Evolutionary conservation across 2,329 filamentous ascomycete genomes (phyloP).

Genomic region (Colletotrichum navitas): DNA sequence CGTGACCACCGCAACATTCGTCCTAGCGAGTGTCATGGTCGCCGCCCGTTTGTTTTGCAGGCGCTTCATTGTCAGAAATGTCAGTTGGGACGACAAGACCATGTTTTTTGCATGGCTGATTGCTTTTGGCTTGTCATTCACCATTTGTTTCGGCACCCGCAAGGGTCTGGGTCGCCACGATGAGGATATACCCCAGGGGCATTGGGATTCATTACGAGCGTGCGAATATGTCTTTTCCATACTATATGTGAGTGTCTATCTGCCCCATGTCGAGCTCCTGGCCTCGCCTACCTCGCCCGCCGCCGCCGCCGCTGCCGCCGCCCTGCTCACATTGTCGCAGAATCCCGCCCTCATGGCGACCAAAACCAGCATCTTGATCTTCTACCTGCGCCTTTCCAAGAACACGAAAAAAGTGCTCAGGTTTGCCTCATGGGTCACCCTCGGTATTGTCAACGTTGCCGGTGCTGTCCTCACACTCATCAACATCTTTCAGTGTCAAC

Average conservation of each 20-base stretch:
- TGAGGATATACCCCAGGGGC: conserved; percentile 64
- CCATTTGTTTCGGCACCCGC: conserved; percentile 73
- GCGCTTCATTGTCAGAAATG: conserved; percentile 76
- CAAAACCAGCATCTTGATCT: conserved; percentile 92
- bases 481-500: conserved; percentile 88
- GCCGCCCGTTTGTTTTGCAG: conserved; percentile 79
- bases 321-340: conserved; percentile 55
- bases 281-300: neutral
- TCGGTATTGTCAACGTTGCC: conserved; percentile 82
- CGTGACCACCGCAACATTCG: conserved; percentile 77
- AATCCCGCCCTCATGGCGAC: conserved; percentile 92
- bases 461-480: conserved; percentile 85
- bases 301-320: neutral
- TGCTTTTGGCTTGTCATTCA: conserved; percentile 75
- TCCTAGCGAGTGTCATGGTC: conserved; percentile 81
- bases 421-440: conserved; percentile 83
- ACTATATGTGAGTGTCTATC: conserved; percentile 63
- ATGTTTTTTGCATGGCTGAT: conserved; percentile 84
- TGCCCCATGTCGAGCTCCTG: neutral
- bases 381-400: conserved; percentile 86
- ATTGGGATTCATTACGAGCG: conserved; percentile 65
- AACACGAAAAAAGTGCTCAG: conserved; percentile 82
- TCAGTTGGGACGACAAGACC: conserved; percentile 83
- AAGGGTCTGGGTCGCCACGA: conserved; percentile 79
- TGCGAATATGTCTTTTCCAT: conserved; percentile 75